Evolutionary conservation across 1,284 basidiomycete species (phyloP).

Genomic region (Cryptococcus sp.): DNA sequence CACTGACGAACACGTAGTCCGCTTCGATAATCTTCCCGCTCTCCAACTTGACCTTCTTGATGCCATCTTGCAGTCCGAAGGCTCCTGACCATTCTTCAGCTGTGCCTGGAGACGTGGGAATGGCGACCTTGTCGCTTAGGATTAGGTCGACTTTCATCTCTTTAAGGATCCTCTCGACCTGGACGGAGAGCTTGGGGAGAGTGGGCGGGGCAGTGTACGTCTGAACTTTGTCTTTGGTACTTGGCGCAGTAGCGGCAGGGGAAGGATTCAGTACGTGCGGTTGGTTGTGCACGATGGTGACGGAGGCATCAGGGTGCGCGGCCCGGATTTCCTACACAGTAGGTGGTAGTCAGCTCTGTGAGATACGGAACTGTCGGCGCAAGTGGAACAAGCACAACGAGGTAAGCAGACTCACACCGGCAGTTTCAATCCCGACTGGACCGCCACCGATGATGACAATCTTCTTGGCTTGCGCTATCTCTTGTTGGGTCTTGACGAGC

Average conservation of each 20-base stretch:
- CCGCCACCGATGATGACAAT: conserved; percentile 54
- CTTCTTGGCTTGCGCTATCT: conserved; percentile 39
- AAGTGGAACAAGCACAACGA: not conserved
- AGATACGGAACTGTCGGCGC: too few relatives aligned
- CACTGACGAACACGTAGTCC: conserved; percentile 53
- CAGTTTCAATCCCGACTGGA: conserved; percentile 55
- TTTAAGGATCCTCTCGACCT: conserved; percentile 41
- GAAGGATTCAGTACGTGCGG: conserved; percentile 33
- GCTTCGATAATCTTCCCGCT: conserved; percentile 41
- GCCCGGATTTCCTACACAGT: conserved; percentile 37
- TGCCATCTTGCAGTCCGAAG: conserved; percentile 31
- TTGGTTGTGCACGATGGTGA: conserved; percentile 47
- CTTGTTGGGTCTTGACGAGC: conserved; percentile 38
- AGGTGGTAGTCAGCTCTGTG: not conserved
- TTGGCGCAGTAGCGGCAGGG: conserved; percentile 10
- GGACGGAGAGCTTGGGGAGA: conserved; percentile 33
- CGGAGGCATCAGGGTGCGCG: conserved; percentile 31
- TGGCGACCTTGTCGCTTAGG: conserved; percentile 43
- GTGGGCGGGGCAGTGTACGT: conserved; percentile 30
- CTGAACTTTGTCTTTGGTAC: conserved; percentile 10
- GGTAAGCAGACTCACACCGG: conserved; percentile 46
- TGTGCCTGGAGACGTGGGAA: conserved; percentile 21
- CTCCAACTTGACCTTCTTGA: conserved; percentile 36
- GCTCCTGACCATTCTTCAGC: conserved; percentile 35
- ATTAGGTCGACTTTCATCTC: conserved; percentile 46